phyloP scores from a whole-genome alignment of 2,329 filamentous ascomycete species.

The Scorias spongiosa region DNA sequence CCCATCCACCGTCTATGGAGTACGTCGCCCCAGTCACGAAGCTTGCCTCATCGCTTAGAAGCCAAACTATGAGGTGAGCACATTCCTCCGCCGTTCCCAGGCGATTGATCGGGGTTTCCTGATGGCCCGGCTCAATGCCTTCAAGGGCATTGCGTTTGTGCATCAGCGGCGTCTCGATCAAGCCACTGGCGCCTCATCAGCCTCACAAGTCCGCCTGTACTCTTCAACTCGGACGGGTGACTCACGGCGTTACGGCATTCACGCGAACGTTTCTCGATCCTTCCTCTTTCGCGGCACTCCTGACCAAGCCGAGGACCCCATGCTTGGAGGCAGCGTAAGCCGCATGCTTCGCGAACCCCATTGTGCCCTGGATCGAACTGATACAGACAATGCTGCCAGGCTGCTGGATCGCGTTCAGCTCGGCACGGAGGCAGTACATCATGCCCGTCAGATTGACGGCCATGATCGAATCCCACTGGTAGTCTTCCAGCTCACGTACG shows the following conservation, averaged over 20 bases:
- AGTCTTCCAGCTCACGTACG: slow-evolving; percentile 17
- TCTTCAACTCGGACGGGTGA: too few species aligned
- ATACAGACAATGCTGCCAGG: slow-evolving; percentile 40
- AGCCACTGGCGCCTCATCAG: slow-evolving; percentile 4
- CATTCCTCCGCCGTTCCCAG: slow-evolving; percentile 11
- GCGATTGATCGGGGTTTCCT: slow-evolving; percentile 12
- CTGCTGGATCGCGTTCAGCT: slow-evolving; percentile 29
- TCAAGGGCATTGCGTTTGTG: slow-evolving; percentile 16
- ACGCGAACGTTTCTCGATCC: slow-evolving; percentile 13
- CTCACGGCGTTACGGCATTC: slow-evolving; percentile 17
- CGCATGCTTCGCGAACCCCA: slow-evolving; percentile 13
- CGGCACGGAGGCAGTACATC: slow-evolving; percentile 36
- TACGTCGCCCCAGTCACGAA: slow-evolving; percentile 34
- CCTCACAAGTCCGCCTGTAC: too few species aligned
- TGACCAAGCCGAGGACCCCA: slow-evolving; percentile 12
- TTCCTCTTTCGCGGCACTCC: slow-evolving; percentile 16
- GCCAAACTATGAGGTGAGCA: slow-evolving; percentile 27
- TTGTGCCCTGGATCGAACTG: slow-evolving; percentile 28
- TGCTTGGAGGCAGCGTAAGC: slow-evolving; percentile 17
- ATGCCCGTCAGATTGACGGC: slow-evolving; percentile 22
- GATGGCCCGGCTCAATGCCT: slow-evolving; percentile 9
- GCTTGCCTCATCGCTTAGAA: slow-evolving; percentile 31
- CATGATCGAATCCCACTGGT: slow-evolving; percentile 23
- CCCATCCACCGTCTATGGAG: slow-evolving; percentile 32
- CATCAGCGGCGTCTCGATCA: slow-evolving; percentile 15